Conservation (phyloP, 352 stramenopile species). For the Phytopythium mirpurense region DNA sequence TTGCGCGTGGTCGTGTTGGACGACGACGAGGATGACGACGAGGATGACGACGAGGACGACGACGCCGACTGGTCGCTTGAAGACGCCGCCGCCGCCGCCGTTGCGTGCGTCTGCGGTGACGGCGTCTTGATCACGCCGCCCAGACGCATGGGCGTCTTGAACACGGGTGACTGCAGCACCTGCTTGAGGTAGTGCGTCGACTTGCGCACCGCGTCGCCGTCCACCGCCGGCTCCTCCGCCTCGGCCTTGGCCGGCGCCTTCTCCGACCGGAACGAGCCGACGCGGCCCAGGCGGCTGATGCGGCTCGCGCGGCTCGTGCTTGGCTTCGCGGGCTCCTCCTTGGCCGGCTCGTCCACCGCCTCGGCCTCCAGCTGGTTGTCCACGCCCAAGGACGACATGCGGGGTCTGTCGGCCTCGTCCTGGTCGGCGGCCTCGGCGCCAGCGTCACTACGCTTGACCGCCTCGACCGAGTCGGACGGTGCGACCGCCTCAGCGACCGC, state of each 20-base stretch:
- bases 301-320: not conserved
- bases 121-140: slow-evolving; percentile 70
- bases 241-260: slow-evolving; percentile 18
- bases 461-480: not conserved
- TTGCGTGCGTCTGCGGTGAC: slow-evolving; percentile 19
- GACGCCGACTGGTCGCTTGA: no score
- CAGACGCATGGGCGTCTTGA: slow-evolving; percentile 72
- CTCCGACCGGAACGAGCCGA: slow-evolving; percentile 5
- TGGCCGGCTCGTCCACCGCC: slow-evolving; percentile 1
- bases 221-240: slow-evolving; percentile 10
- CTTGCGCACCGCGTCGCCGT: slow-evolving; percentile 41
- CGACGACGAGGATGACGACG: slow-evolving; percentile 2
- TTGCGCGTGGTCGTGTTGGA: slow-evolving; percentile 21
- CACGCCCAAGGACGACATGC: not conserved
- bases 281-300: not conserved
- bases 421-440: not conserved
- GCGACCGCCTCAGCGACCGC: not conserved
- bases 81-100: not conserved
- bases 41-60: slow-evolving; percentile 1
- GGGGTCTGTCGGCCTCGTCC: not conserved
- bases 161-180: slow-evolving; percentile 78
- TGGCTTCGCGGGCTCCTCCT: not conserved
- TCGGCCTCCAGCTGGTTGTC: slow-evolving; percentile 2
- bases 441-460: not conserved
- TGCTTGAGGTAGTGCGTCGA: slow-evolving; percentile 82